These are phyloP conservation scores for Saccharomyces pastorianus DNA, from an alignment of 1,139 yeast species.

Conservation along the genomic window DNA sequence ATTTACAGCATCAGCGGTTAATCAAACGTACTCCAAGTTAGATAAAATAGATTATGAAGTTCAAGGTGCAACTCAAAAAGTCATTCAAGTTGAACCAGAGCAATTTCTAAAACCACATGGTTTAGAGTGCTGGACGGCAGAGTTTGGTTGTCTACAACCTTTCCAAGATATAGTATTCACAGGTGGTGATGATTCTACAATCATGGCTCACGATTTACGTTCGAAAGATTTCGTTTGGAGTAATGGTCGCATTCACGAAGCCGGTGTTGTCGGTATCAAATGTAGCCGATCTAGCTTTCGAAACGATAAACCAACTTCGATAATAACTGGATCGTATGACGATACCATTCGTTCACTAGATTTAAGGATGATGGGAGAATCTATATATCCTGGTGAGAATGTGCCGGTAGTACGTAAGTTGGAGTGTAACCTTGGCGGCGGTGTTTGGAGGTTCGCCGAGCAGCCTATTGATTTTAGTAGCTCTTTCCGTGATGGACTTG, in stretches of 20 bases:
- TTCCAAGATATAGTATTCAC: slow-evolving; percentile 57
- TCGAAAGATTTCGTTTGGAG: slow-evolving; percentile 44
- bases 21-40: slow-evolving; percentile 5
- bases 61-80: slow-evolving; percentile 15
- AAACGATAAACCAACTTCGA: slow-evolving; percentile 38
- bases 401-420: slow-evolving; percentile 24
- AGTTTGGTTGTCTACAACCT: slow-evolving; percentile 53
- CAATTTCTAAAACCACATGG: slow-evolving; percentile 38
- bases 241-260: slow-evolving; percentile 59
- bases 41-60: slow-evolving; percentile 11
- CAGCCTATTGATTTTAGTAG: slow-evolving; percentile 37
- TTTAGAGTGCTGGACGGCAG: slow-evolving; percentile 86
- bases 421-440: slow-evolving; percentile 66
- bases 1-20: not conserved
- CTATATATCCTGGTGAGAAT: slow-evolving; percentile 27
- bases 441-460: slow-evolving; percentile 88
- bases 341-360: slow-evolving; percentile 67
- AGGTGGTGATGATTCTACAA: slow-evolving; percentile 83
- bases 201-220: slow-evolving; percentile 71
- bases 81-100: slow-evolving; percentile 7
- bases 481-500: slow-evolving; percentile 7
- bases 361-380: slow-evolving; percentile 41
- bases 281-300: slow-evolving; percentile 24
- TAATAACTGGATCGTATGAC: slow-evolving; percentile 93
- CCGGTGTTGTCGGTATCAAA: slow-evolving; percentile 76